These are phyloP conservation scores for Phoma sp. DNA, from an alignment of 2,329 filamentous ascomycete species.

Conservation along the genomic window DNA sequence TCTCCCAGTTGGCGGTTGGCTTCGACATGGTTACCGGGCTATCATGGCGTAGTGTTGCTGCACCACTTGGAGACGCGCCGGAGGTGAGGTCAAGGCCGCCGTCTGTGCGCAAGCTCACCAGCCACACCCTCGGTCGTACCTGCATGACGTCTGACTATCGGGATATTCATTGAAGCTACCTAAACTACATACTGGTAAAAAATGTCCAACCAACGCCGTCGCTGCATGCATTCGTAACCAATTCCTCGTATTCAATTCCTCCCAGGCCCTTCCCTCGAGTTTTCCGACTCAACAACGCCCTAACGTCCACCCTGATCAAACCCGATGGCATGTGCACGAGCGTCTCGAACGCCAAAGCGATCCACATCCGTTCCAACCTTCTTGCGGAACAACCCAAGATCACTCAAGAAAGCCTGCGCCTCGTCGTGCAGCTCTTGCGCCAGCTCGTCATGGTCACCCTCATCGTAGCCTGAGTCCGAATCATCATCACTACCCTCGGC, in stretches of 20 bases:
- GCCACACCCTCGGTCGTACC: slow-evolving; percentile 6
- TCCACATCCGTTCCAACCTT: slow-evolving; percentile 86
- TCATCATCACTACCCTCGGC: slow-evolving; percentile 48
- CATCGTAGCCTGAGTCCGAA: slow-evolving; percentile 63
- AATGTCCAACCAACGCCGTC: slow-evolving; percentile 33
- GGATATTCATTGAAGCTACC: slow-evolving; percentile 7
- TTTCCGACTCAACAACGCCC: neutral
- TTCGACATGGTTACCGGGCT: slow-evolving; percentile 52
- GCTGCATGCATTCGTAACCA: slow-evolving; percentile 42
- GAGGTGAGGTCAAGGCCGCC: slow-evolving; percentile 16
- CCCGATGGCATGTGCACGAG: slow-evolving; percentile 23
- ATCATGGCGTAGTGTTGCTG: slow-evolving; percentile 22
- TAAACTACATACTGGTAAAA: slow-evolving; percentile 10
- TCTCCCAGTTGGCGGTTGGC: slow-evolving; percentile 91
- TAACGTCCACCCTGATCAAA: slow-evolving; percentile 15
- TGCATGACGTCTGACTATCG: neutral
- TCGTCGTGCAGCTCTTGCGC: slow-evolving; percentile 77
- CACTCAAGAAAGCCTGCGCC: slow-evolving; percentile 82
- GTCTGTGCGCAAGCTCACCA: slow-evolving; percentile 20
- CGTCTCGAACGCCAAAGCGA: slow-evolving; percentile 59
- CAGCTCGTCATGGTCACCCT: slow-evolving; percentile 63
- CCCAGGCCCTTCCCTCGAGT: neutral
- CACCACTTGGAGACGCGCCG: slow-evolving; percentile 6
- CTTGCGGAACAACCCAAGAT: slow-evolving; percentile 79
- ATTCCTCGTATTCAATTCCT: too few species aligned